A percentile compares a stretch with the other conserved stretches of the same genome.
Evolutionary conservation across 2,329 filamentous ascomycete species (phyloP).

Genomic region (Pleoardoris graminearum): DNA sequence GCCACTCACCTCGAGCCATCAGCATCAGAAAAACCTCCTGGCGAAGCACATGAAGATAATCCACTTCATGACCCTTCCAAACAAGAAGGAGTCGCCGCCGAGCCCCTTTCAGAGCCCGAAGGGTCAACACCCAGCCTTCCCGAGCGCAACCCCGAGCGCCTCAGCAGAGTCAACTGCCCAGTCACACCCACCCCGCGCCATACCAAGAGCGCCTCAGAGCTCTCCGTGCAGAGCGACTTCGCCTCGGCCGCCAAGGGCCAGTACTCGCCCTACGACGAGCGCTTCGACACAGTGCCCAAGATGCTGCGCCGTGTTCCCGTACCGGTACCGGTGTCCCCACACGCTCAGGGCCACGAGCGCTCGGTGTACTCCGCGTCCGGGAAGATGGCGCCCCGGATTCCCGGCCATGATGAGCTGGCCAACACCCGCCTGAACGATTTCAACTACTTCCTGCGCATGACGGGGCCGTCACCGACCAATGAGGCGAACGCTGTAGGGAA

Average conservation of each 20-base stretch:
- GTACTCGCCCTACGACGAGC: constrained; percentile 29
- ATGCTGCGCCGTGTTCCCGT: constrained; percentile 16
- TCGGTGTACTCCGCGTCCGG: constrained; percentile 8
- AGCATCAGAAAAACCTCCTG: background rate
- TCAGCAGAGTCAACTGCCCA: constrained; percentile 17
- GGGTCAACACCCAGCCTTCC: constrained; percentile 24
- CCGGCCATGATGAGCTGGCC: constrained; percentile 35
- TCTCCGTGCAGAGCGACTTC: constrained; percentile 28
- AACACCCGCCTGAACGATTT: constrained; percentile 35
- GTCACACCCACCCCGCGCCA: constrained; percentile 21
- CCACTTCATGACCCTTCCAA: background rate
- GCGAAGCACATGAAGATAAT: background rate
- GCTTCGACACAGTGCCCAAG: constrained; percentile 13
- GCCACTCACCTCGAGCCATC: background rate
- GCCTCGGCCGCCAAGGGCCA: constrained; percentile 26
- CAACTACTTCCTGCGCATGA: constrained; percentile 35
- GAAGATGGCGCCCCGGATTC: constrained; percentile 38
- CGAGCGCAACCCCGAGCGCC: constrained; percentile 29
- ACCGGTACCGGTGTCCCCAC: constrained; percentile 2
- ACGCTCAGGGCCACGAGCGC: constrained; percentile 5
- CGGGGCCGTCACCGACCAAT: constrained; percentile 24
- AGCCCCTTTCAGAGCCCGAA: constrained; percentile 15
- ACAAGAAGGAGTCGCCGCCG: no score
- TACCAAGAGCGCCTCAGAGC: constrained; percentile 12
- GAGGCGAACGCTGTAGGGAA: constrained; percentile 10